A percentile compares a stretch with the other conserved stretches of the same genome.
Conservation (phyloP, 176 grass and related monocot genomes). For the Thalia dealbata region DNA sequence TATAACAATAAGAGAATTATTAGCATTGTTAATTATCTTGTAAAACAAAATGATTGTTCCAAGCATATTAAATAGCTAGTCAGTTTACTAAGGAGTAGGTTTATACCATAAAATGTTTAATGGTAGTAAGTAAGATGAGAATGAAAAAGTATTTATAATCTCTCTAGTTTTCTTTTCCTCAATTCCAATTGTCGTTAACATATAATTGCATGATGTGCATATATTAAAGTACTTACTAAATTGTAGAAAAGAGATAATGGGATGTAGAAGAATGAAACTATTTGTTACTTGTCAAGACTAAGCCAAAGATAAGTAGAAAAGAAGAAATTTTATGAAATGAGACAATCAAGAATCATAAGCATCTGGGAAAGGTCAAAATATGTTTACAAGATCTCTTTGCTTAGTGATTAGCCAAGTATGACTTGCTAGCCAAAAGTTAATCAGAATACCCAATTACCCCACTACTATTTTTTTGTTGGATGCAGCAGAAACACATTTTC, state of each 20-base stretch:
- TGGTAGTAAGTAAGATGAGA: too few relatives aligned
- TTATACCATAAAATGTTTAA: too few relatives aligned
- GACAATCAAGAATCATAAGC: neutral
- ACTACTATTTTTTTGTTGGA: constrained; percentile 28
- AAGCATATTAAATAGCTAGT: too few relatives aligned
- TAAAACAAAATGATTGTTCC: too few relatives aligned
- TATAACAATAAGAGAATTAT: too few relatives aligned
- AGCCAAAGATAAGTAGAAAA: neutral
- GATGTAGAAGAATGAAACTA: neutral
- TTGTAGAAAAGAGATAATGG: neutral
- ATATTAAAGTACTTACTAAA: neutral
- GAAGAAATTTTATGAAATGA: neutral
- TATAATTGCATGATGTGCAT: too few relatives aligned
- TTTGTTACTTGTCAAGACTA: neutral
- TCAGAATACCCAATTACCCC: neutral
- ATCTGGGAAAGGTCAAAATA: neutral
- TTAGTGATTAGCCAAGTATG: neutral
- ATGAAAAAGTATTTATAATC: too few relatives aligned
- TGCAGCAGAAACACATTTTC: constrained; percentile 10
- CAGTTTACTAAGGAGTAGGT: too few relatives aligned
- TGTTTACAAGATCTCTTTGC: neutral
- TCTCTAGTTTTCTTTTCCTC: too few relatives aligned
- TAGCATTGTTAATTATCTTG: too few relatives aligned
- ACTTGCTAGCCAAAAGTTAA: neutral
- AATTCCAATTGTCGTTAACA: too few relatives aligned